Evolutionary conservation across 495 filamentous ascomycete genomes (phyloP), one percentile per base, ranked within the genome.

Genomic region (Glutinoglossum americanum): DNA sequence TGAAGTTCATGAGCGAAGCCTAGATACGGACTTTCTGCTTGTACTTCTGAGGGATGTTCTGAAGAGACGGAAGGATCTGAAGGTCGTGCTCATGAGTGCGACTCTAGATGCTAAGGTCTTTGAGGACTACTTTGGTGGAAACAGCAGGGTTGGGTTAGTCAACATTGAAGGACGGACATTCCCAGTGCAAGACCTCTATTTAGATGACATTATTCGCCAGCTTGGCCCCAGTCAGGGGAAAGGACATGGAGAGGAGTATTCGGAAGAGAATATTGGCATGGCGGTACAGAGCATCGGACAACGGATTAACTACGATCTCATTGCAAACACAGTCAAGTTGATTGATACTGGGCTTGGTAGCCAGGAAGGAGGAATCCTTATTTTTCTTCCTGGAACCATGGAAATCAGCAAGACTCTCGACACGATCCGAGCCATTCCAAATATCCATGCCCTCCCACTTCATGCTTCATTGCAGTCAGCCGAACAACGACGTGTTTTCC

Each of bases 71-170:
- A 80, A 80, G 59, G 88, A 97, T 60, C 70, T 98, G 8, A 95
- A 88, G 68, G 80, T 98, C 44, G 81, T 98, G 39, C 73, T 98
- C n/a, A 98, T 98, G 93, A 94, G 87, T 66, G 92, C 92, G 13
- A 98, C 92, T 7, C 79, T 98, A 2, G 92, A 98, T 68, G 89
- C 93, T 10, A 75, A 78, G 2, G 79, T 89, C 4, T 98, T 97
- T 68, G 80, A 80, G 58, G 71, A 76, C 37, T 98, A 98, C 68
- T 97, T 98, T 66, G 77, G 76, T 15, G 76, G 75, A 10, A 73
- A 76, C 21, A 72, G 78, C 28, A 72, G 71, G 13, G 89, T 96
- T 57, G 85, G 83, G 1, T 59, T 79, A 57, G 80, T 97, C 13
- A 83, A 92, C 66, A 96, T 98, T 58, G 74, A 83, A 48, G 92